A percentile compares a stretch with the other conserved stretches of the same genome.
Conservation (phyloP, 2,329 filamentous ascomycete genomes). For the Clonostachys rosea region DNA sequence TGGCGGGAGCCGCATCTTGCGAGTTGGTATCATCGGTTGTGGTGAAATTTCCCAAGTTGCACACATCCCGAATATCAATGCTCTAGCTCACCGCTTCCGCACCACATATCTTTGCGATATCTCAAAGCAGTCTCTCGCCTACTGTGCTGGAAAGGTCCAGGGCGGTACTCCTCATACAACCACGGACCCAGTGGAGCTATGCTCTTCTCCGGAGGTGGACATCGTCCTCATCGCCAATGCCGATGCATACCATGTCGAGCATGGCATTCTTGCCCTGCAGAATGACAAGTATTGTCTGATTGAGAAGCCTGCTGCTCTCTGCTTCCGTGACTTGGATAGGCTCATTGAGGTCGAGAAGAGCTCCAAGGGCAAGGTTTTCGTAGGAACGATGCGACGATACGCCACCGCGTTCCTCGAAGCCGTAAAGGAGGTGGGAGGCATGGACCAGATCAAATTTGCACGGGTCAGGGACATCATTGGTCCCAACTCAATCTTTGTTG, state of each 20-base stretch:
- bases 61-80: constrained; percentile 44
- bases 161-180: constrained; percentile 18
- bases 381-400: constrained; percentile 59
- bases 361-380: constrained; percentile 42
- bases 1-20: not conserved
- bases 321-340: constrained; percentile 32
- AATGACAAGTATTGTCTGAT: constrained; percentile 54
- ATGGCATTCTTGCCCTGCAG: constrained; percentile 45
- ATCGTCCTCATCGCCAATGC: constrained; percentile 48
- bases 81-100: constrained; percentile 35
- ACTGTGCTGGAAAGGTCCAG: constrained; percentile 15
- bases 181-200: constrained; percentile 31
- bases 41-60: constrained; percentile 3
- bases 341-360: constrained; percentile 45
- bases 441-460: constrained; percentile 50
- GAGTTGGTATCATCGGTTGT: constrained; percentile 3
- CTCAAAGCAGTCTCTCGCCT: constrained; percentile 23
- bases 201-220: constrained; percentile 36
- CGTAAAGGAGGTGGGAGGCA: constrained; percentile 44
- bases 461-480: constrained; percentile 35
- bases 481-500: constrained; percentile 37
- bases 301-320: constrained; percentile 54
- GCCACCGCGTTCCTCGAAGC: constrained; percentile 48
- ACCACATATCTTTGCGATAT: constrained; percentile 47
- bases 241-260: constrained; percentile 49